These are phyloP conservation scores for Trichosporon sp. DNA, from an alignment of 1,284 basidiomycete species.

Conservation along the genomic window DNA sequence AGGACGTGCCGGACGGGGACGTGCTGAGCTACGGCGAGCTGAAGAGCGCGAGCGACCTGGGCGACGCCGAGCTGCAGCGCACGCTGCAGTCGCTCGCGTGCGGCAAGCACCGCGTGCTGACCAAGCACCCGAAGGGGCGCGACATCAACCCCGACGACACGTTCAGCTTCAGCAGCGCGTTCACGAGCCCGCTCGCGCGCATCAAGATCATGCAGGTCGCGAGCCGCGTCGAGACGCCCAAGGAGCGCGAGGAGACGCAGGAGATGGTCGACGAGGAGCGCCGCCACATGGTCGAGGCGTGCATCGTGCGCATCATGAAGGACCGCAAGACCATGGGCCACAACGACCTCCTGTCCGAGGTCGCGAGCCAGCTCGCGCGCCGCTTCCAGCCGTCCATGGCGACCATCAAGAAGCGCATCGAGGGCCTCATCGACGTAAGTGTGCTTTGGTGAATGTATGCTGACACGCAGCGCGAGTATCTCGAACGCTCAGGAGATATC, in stretches of 20 bases:
- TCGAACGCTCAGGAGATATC: constrained; percentile 44
- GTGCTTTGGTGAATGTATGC: background rate
- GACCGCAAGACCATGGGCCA: constrained; percentile 84
- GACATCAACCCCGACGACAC: constrained; percentile 71
- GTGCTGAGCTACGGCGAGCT: constrained; percentile 55
- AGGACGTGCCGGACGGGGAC: constrained; percentile 64
- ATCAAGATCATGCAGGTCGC: constrained; percentile 94
- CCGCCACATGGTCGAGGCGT: constrained; percentile 89
- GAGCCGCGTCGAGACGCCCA: constrained; percentile 73
- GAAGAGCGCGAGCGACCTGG: constrained; percentile 62
- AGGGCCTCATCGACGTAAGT: constrained; percentile 83
- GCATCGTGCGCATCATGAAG: constrained; percentile 98
- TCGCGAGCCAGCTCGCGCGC: constrained; percentile 73
- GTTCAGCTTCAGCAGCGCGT: constrained; percentile 84
- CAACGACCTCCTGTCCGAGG: constrained; percentile 86
- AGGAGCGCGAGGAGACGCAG: constrained; percentile 86
- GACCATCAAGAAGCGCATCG: constrained; percentile 90
- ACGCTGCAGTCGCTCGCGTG: constrained; percentile 94
- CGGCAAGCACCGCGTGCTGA: constrained; percentile 90
- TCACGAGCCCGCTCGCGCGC: constrained; percentile 73
- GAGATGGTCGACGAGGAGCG: constrained; percentile 90
- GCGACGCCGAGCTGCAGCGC: constrained; percentile 74
- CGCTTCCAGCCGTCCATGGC: constrained; percentile 83
- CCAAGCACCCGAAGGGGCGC: constrained; percentile 82
- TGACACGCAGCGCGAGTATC: constrained; percentile 43